Evolutionary conservation across 306 rosid genomes (phyloP).

Genomic region (Cotoneaster glaucophyllus): DNA sequence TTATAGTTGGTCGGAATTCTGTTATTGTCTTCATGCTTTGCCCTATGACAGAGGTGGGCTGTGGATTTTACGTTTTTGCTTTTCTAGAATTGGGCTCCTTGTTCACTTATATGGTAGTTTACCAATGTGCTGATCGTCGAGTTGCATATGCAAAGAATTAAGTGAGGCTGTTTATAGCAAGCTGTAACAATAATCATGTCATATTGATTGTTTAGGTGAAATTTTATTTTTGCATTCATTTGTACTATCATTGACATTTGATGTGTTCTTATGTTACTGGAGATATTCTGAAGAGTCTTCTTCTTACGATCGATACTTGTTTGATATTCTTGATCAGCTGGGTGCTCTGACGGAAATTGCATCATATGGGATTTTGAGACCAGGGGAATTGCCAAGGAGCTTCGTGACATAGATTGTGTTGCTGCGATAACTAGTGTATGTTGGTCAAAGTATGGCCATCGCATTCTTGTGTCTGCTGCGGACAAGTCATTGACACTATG

Average conservation of each 20-base stretch:
- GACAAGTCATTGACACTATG: conserved; percentile 81
- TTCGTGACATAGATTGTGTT: conserved; percentile 62
- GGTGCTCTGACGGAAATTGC: conserved; percentile 93
- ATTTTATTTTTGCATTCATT: not conserved
- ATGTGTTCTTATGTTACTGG: conserved; percentile 3
- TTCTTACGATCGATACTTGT: conserved; percentile 15
- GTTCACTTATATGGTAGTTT: not conserved
- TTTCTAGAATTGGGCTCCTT: not conserved
- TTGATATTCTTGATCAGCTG: conserved; percentile 52
- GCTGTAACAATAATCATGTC: not conserved
- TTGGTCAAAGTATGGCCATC: conserved; percentile 70
- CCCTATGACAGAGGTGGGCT: not conserved
- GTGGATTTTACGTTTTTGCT: not conserved
- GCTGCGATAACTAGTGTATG: conserved; percentile 65
- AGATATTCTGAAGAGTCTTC: conserved; percentile 2
- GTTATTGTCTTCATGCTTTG: not conserved
- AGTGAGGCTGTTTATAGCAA: not conserved
- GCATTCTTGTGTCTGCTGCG: conserved; percentile 78
- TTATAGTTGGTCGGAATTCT: not conserved
- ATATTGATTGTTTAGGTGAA: not conserved
- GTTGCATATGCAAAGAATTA: not conserved
- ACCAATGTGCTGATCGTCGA: not conserved
- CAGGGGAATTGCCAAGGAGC: conserved; percentile 90
- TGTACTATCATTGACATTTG: not conserved
- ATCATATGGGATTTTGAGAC: conserved; percentile 93